phyloP scores from a whole-genome alignment of 495 filamentous ascomycete species.

The Penicillium manginii region DNA sequence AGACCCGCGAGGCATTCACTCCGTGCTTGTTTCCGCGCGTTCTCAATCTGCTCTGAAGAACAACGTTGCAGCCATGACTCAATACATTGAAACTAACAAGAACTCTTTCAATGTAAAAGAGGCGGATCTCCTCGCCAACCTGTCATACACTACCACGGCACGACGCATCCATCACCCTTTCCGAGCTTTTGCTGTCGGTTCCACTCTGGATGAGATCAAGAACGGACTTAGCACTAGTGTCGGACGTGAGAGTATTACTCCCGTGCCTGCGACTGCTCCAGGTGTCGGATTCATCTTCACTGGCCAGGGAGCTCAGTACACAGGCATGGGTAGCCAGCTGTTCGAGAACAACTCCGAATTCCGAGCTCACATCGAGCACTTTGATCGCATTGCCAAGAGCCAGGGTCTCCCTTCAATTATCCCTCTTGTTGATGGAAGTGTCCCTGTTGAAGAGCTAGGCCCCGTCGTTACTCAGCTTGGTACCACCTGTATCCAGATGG shows the following conservation, averaged over 20 bases:
- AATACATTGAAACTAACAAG: conserved; percentile 55
- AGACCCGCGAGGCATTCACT: conserved; percentile 56
- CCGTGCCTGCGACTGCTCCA: conserved; percentile 38
- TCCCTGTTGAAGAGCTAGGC: conserved; percentile 57
- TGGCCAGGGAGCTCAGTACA: conserved; percentile 62
- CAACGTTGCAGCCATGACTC: conserved; percentile 54
- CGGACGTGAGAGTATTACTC: conserved; percentile 30
- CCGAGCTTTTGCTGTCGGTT: conserved; percentile 64
- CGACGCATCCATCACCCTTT: conserved; percentile 81
- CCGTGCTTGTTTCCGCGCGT: conserved; percentile 57
- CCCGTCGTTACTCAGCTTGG: conserved; percentile 80
- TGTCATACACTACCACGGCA: conserved; percentile 84
- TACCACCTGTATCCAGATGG: conserved; percentile 81
- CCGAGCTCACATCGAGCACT: conserved; percentile 68
- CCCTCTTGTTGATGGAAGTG: conserved; percentile 61
- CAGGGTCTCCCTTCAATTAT: conserved; percentile 71
- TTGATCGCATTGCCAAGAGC: conserved; percentile 66
- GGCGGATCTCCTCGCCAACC: conserved; percentile 40
- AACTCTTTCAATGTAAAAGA: conserved; percentile 43
- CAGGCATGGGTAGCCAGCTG: conserved; percentile 72
- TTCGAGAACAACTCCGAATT: conserved; percentile 69
- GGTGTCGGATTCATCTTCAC: conserved; percentile 61
- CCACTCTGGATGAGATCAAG: conserved; percentile 37
- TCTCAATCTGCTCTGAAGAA: conserved; percentile 57
- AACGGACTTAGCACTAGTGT: conserved; percentile 33